A percentile compares a stretch with the other conserved stretches of the same genome.
phyloP scores from a whole-genome alignment of 2,329 filamentous ascomycete genomes.

The Grosmannia huntii region DNA sequence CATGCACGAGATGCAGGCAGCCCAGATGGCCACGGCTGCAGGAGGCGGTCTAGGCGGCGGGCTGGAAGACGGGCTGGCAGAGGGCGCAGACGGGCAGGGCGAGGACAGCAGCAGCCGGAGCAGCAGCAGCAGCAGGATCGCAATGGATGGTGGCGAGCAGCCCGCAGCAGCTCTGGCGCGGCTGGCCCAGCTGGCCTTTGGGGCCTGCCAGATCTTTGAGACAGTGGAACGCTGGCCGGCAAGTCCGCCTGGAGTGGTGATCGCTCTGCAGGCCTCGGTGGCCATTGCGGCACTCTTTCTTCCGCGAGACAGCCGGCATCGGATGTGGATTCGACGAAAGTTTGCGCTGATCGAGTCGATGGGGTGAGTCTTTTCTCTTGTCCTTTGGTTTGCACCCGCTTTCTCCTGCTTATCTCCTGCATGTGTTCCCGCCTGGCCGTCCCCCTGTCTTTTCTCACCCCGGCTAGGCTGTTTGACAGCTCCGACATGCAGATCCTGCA shows the following conservation, averaged over 20 bases:
- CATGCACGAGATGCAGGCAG: conserved; percentile 68
- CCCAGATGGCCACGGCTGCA: conserved; percentile 17
- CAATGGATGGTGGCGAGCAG: background rate
- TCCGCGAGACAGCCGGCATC: conserved; percentile 59
- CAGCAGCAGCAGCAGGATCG: background rate
- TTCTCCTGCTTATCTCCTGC: background rate
- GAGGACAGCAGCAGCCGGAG: background rate
- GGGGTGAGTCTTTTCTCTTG: conserved; percentile 10
- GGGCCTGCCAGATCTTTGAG: conserved; percentile 68
- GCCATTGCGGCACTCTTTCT: conserved; percentile 68
- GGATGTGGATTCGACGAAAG: conserved; percentile 68
- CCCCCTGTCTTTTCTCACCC: background rate
- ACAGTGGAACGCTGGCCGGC: conserved; percentile 60
- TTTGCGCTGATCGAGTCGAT: conserved; percentile 59
- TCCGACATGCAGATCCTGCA: too few species aligned
- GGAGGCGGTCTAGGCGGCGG: background rate
- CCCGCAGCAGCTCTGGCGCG: conserved; percentile 26
- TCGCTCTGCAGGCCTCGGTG: conserved; percentile 63
- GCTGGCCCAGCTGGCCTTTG: conserved; percentile 45
- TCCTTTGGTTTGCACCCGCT: background rate
- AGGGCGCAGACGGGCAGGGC: background rate
- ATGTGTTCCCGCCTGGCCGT: background rate
- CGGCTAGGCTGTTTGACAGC: too few species aligned
- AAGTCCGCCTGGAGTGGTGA: conserved; percentile 55
- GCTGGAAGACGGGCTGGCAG: background rate